Evolutionary conservation across 768 basidiomycete species (phyloP), one percentile per base, ranked within the genome.

Genomic region (Phaeotremella fagi): DNA sequence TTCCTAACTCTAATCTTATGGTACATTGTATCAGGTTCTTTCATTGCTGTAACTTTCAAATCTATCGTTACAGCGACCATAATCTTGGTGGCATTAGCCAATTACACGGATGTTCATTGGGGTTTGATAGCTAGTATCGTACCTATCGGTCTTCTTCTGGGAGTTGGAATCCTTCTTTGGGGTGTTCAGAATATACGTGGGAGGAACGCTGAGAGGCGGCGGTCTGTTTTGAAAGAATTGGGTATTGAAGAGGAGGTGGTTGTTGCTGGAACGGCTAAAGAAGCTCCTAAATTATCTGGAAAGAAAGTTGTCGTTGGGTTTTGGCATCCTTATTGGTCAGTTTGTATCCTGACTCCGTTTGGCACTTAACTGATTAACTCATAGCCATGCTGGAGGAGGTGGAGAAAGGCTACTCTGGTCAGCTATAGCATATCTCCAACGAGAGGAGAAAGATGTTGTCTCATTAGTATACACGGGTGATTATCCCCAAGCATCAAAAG

Each of bases 321-420:
- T 76, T 94, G 95, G 71, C 92, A 98, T 77, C 92, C 92, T 0
- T 98, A 92, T 71, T 98, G 91, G 91, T 91, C 64, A 76, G 82
- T 67, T 14, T 38, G 26, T 28, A 28, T 37, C 6, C 11, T 15
- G 12, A 15, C 33, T 18, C 28, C 26, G 65, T 49, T 35, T 23
- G 52, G 16, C 44, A 45, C 42, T 25, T 27, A 41, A 41, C 45
- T 51, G 51, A 48, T 31, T 12, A 24, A 36, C 45, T 47, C 33
- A 42, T 72, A 85, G 94, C 68, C 95, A 98, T 79, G 91, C 92
- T 31, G 92, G 94, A 0, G 94, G 94, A 11, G 95, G 94, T 24
- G 94, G 95, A 0, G 94, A 98, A 74, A 83, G 91, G 1, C 95
- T 99, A 1, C 76, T 99, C 0, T 97, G 92, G 91, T 85, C 87